Evolutionary conservation across 1,284 basidiomycete species (phyloP), one percentile per base, ranked within the genome.

Genomic region (Phellinidium pouzarii): DNA sequence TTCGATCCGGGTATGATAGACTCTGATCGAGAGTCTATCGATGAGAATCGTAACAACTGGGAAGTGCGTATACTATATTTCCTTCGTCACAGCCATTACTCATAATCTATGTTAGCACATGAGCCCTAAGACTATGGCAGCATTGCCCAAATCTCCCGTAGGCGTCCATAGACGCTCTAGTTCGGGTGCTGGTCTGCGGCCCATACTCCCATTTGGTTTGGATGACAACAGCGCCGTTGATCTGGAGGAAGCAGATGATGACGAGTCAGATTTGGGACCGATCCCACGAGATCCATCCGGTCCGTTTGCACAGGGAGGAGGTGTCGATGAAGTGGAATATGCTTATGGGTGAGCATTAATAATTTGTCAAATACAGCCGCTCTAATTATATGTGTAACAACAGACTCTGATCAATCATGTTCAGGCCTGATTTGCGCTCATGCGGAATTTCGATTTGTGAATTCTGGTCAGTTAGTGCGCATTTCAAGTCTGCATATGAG

Each of bases 111-210:
- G 38, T 14, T 59, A 94, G 91, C 91, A 94, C 62, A 90, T 95
- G 86, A 94, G 91, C 57, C 91, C 91, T 1, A 89, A 90, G 67
- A 94, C 91, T 1, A 87, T 95, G 79, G 87, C 89, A 22, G 87
- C 91, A 17, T 73, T 95, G 44, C 88, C 92, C 0, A 91, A 91
- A 64, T 92, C 90, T 0, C 92, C 92, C 12, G 84, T 83, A 20
- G 85, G 86, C 26, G 75, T 76, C 25, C 80, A 72, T 6, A 66
- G 91, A 31, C 79, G 90, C 41, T 84, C 85, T 43, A 90, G 87
- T 59, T 85, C 87, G 2, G 88, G 87, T 44, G 79, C 79, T 34
- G 84, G 88, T 8, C 74, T 94, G 41, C 81, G 92, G 31, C 91
- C 92, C 22, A 82, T 94, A 25, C 64, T 92, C 54, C 84, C 87